Evolutionary conservation across 2,329 filamentous ascomycete species (phyloP).

Genomic region (Zasmidium cellare): DNA sequence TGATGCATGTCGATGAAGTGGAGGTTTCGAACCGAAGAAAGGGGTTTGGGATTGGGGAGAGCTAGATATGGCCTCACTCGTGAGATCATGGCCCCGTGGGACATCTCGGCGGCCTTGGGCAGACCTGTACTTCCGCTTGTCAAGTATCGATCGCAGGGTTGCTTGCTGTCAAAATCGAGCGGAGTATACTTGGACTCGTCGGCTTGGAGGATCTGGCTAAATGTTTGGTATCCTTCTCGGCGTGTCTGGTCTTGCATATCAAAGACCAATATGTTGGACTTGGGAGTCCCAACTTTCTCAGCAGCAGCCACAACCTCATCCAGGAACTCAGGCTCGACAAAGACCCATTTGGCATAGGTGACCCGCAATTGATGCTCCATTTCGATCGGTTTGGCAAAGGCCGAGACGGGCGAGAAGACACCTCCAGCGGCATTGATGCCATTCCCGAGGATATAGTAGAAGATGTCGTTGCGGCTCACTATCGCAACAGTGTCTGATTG

Average conservation of each 20-base stretch:
- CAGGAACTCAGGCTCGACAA: neutral
- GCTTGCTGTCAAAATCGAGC: neutral
- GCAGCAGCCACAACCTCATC: neutral
- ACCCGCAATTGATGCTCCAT: neutral
- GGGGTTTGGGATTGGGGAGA: neutral
- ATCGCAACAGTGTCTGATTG: constrained; percentile 13
- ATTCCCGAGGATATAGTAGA: constrained; percentile 10
- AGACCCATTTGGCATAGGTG: neutral
- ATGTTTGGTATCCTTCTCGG: neutral
- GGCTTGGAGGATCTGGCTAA: neutral
- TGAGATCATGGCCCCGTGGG: neutral
- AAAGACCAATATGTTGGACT: neutral
- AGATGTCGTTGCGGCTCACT: constrained; percentile 13
- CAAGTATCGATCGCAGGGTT: neutral
- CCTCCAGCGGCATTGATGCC: constrained; percentile 14
- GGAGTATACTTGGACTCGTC: neutral
- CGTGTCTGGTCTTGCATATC: neutral
- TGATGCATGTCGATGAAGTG: constrained; percentile 2
- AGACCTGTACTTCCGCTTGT: neutral
- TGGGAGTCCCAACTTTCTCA: neutral
- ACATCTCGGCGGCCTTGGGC: constrained; percentile 2
- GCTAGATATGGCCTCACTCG: neutral
- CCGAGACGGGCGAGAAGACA: constrained; percentile 10
- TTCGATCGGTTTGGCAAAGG: constrained; percentile 6
- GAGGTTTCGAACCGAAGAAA: neutral